Percentiles rank a stretch among this genome's conserved stretches.
These are phyloP conservation scores for Closterium sp. DNA, from an alignment of 139 green algal genomes.

Conservation along the genomic window DNA sequence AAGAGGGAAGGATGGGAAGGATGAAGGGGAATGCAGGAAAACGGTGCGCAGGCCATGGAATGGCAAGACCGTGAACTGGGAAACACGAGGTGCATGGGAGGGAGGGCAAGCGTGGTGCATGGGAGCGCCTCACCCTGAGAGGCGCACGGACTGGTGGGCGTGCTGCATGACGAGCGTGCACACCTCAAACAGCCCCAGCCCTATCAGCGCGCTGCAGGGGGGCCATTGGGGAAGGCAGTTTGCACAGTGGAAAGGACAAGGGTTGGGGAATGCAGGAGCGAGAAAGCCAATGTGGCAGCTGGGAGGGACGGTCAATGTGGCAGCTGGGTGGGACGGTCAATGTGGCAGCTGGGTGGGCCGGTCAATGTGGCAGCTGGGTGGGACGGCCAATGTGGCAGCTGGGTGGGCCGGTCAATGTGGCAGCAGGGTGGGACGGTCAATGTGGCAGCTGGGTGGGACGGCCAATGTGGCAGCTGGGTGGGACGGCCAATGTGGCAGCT, in stretches of 20 bases:
- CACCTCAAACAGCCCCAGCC: constrained; percentile 85
- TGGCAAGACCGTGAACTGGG: neutral
- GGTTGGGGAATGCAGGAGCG: neutral
- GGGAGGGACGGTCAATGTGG: neutral
- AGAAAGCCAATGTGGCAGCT: too few species aligned
- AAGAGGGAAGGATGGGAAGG: neutral
- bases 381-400: neutral
- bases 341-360: neutral
- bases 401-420: too few species aligned
- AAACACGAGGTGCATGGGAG: neutral
- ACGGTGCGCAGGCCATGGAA: neutral
- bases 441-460: neutral
- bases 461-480: too few species aligned
- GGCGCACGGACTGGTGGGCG: constrained; percentile 55
- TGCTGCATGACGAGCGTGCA: constrained; percentile 58
- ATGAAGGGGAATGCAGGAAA: neutral
- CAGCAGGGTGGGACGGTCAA: neutral
- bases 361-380: too few species aligned
- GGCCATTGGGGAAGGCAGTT: neutral
- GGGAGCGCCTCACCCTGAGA: constrained; percentile 62
- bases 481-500: neutral
- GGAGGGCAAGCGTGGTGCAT: neutral
- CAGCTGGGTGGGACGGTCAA: neutral
- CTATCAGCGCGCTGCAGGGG: constrained; percentile 56
- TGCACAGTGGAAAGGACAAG: neutral